Evolutionary conservation across 257 asterid genomes (phyloP).

Genomic region (Solanum appendiculatum): DNA sequence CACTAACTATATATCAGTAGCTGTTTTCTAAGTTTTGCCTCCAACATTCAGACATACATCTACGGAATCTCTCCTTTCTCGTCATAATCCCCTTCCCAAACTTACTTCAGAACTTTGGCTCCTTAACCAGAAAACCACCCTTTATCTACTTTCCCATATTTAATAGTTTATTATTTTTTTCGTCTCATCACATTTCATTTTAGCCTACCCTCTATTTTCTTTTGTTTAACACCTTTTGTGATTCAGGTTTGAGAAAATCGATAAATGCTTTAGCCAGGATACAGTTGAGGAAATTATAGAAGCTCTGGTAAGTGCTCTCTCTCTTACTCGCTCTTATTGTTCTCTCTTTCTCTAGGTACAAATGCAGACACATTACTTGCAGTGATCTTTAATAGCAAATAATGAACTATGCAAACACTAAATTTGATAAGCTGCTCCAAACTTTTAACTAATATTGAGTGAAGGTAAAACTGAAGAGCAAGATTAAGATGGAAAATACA

Average conservation of each 20-base stretch:
- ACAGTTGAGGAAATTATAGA: conserved; percentile 85
- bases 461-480: neutral
- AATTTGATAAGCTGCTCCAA: neutral
- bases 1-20: neutral
- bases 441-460: neutral
- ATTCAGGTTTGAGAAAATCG: conserved; percentile 65
- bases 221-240: neutral
- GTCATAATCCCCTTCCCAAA: neutral
- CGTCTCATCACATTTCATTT: no score
- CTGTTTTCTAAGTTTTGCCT: neutral
- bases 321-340: neutral
- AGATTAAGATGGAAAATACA: neutral
- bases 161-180: no score
- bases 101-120: neutral
- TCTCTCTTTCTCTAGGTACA: neutral
- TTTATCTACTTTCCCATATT: neutral
- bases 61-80: neutral
- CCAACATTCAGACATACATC: neutral
- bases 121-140: neutral
- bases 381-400: neutral
- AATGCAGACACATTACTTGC: neutral
- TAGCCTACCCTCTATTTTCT: neutral
- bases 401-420: neutral
- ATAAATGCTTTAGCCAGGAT: conserved; percentile 61
- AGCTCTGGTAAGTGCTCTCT: conserved; percentile 54